phyloP scores from a whole-genome alignment of 2,329 filamentous ascomycete species.

The Pseudogymnoascus pannorum region DNA sequence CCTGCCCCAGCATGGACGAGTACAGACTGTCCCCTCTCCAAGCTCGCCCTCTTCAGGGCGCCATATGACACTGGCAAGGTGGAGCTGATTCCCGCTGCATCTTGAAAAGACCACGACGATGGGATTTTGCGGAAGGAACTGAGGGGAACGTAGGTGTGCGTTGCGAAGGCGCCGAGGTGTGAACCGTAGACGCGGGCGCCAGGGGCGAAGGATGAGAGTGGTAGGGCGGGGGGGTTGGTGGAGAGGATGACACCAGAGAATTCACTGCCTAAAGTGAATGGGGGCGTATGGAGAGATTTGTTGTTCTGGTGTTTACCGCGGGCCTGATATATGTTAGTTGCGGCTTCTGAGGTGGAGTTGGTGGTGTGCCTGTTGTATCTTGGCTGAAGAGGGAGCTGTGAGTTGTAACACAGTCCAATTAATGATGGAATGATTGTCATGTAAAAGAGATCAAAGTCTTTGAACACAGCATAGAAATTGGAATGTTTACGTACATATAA shows the following conservation, averaged over 20 bases:
- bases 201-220: slow-evolving; percentile 30
- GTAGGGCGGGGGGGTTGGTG: slow-evolving; percentile 36
- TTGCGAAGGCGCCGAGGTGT: slow-evolving; percentile 43
- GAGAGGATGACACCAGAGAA: slow-evolving; percentile 47
- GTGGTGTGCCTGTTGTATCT: slow-evolving; percentile 7
- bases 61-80: slow-evolving; percentile 49
- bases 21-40: slow-evolving; percentile 41
- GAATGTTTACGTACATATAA: slow-evolving; percentile 38
- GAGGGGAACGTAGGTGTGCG: slow-evolving; percentile 38
- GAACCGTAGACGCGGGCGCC: slow-evolving; percentile 50
- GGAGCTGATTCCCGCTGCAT: slow-evolving; percentile 46
- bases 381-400: background rate
- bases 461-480: background rate
- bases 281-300: slow-evolving; percentile 44
- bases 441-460: background rate
- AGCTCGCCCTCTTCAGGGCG: slow-evolving; percentile 35
- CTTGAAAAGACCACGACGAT: slow-evolving; percentile 35
- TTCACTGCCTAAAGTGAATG: slow-evolving; percentile 53
- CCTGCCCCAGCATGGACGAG: slow-evolving; percentile 50
- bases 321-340: slow-evolving; percentile 28
- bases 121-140: slow-evolving; percentile 38
- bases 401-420: background rate
- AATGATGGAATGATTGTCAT: background rate
- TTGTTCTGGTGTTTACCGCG: slow-evolving; percentile 56
- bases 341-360: background rate